phyloP scores from a whole-genome alignment of 176 grass and related monocot species.

The Triticum urartu region DNA sequence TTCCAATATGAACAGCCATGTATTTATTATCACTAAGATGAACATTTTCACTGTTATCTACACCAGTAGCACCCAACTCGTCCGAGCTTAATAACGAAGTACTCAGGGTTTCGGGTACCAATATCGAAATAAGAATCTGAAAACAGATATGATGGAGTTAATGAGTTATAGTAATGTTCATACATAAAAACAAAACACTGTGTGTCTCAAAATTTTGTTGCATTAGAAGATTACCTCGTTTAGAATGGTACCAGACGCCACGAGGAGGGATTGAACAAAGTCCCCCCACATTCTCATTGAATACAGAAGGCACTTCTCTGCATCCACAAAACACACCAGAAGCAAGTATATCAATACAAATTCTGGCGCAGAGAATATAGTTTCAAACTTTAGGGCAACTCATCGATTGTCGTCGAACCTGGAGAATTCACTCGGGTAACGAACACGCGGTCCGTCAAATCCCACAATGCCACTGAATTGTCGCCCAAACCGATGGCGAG shows the following conservation, averaged over 20 bases:
- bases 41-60: neutral
- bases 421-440: slow-evolving; percentile 63
- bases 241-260: slow-evolving; percentile 87
- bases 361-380: neutral
- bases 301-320: slow-evolving; percentile 84
- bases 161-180: neutral
- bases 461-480: slow-evolving; percentile 81
- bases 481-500: slow-evolving; percentile 83
- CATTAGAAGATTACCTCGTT: slow-evolving; percentile 44
- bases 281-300: slow-evolving; percentile 81
- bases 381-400: neutral
- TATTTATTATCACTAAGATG: slow-evolving; percentile 26
- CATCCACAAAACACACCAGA: neutral
- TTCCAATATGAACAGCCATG: slow-evolving; percentile 46
- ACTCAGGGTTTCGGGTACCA: slow-evolving; percentile 18
- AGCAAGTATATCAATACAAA: neutral
- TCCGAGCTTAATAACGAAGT: neutral
- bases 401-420: slow-evolving; percentile 38
- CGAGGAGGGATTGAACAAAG: slow-evolving; percentile 38
- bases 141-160: neutral
- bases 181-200: neutral
- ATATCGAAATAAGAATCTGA: slow-evolving; percentile 87
- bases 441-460: slow-evolving; percentile 34
- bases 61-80: neutral
- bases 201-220: neutral